phyloP scores from a whole-genome alignment of 768 basidiomycete species.

The Suillus brevipes region DNA sequence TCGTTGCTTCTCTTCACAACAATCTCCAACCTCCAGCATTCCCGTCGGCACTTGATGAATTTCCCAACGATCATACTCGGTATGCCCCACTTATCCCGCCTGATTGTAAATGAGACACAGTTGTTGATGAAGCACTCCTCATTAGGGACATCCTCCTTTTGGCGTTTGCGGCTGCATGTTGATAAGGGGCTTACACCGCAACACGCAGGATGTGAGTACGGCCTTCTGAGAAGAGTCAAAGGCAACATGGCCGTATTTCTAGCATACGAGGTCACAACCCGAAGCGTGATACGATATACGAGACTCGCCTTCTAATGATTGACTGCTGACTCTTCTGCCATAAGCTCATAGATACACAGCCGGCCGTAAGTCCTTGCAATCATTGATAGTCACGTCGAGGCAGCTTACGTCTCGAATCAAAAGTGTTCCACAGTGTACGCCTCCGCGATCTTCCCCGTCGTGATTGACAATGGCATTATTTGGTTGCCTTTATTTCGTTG shows the following conservation, averaged over 20 bases:
- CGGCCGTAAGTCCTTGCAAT: too few relatives aligned
- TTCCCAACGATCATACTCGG: slow-evolving; percentile 93
- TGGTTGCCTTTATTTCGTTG: too few relatives aligned
- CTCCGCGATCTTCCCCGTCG: too few relatives aligned
- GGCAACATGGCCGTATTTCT: slow-evolving; percentile 95
- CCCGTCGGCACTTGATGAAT: slow-evolving; percentile 65
- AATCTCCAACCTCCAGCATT: not conserved
- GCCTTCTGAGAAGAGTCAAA: slow-evolving; percentile 90
- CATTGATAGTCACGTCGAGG: too few relatives aligned
- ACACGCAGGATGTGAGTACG: slow-evolving; percentile 87
- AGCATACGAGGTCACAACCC: slow-evolving; percentile 8
- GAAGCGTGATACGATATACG: not conserved
- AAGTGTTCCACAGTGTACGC: too few relatives aligned
- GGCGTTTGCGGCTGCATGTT: slow-evolving; percentile 37
- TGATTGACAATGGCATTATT: too few relatives aligned
- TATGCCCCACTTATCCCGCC: slow-evolving; percentile 82
- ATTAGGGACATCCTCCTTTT: slow-evolving; percentile 34
- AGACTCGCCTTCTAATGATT: slow-evolving; percentile 32
- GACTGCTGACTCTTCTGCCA: too few relatives aligned
- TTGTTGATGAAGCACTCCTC: slow-evolving; percentile 83
- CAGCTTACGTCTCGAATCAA: too few relatives aligned
- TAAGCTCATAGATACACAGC: too few relatives aligned
- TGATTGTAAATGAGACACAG: slow-evolving; percentile 87
- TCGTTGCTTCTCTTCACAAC: not conserved
- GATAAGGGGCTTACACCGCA: slow-evolving; percentile 73